Percentiles rank a stretch among this genome's conserved stretches.
Conservation (phyloP, 2,329 filamentous ascomycete species). For the Colletotrichum trifolii region DNA sequence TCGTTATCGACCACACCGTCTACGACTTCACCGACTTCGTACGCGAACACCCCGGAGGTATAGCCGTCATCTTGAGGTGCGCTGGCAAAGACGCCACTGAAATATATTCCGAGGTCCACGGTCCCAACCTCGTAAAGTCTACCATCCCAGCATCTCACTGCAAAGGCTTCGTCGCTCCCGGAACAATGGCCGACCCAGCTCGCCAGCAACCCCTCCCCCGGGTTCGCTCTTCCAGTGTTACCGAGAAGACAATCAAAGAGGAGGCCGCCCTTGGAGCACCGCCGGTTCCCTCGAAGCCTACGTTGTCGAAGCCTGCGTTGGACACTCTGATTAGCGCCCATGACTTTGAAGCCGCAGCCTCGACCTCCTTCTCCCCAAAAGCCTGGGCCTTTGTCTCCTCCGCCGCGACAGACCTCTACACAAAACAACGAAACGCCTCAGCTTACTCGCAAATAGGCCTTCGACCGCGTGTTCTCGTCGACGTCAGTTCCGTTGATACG, state of each 20-base stretch:
- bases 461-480: conserved; percentile 66
- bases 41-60: conserved; percentile 49
- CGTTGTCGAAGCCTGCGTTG: conserved; percentile 61
- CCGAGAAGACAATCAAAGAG: not conserved
- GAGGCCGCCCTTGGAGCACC: not conserved
- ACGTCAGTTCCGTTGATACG: conserved; percentile 64
- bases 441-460: conserved; percentile 68
- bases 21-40: conserved; percentile 76
- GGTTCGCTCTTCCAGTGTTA: not conserved
- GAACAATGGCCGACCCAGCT: conserved; percentile 31
- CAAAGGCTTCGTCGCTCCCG: conserved; percentile 55
- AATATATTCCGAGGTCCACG: conserved; percentile 63
- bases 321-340: conserved; percentile 66
- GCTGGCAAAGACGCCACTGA: conserved; percentile 65
- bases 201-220: conserved; percentile 38
- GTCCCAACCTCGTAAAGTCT: conserved; percentile 52
- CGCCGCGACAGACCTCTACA: conserved; percentile 70
- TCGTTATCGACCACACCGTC: conserved; percentile 72
- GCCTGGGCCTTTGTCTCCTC: conserved; percentile 78
- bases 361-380: conserved; percentile 66
- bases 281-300: conserved; percentile 49
- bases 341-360: conserved; percentile 70
- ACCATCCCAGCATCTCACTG: conserved; percentile 57
- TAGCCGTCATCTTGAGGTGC: conserved; percentile 58
- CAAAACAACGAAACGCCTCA: conserved; percentile 65